Base-by-base conservation (phyloP, 345 rosid genomes). In the Triadica sebifera region DNA sequence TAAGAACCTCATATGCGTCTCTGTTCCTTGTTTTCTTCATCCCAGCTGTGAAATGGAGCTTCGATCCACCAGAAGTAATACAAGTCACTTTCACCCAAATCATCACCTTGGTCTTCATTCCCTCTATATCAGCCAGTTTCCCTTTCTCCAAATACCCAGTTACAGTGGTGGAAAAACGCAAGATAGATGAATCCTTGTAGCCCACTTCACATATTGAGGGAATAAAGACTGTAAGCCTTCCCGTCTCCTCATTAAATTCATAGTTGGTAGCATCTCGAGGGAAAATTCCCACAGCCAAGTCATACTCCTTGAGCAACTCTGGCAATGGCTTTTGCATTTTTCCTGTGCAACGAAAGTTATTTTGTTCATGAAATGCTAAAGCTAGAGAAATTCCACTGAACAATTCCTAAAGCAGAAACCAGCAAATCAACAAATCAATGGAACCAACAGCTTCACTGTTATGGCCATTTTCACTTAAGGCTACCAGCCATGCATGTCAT, bases 251-350 rank as follows among this genome's bases (percentile, higher is more conserved):
- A 58, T 90, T 85, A 79, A 95, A 95, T 85, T 95, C 98, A 0
- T 95, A 95, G 83, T 93, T 93, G 65, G 96, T 95, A 29, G 99
- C 94, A 74, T 95, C 97, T 46, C 88, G 86, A 20, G 99, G 99
- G 78, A 96, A 96, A 78, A 96, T 90, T 77, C 99, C 99, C 17
- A 87, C 74, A 0, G 97, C 89, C 76, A 96, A 75, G 69, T 89
- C 91, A 78, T 89, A 84, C 74, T 93, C 94, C 86, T 90, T 89
- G 3, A 96, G 88, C 75, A 96, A 85, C 46, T 96, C 99, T 0
- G 92, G 89, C 56, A 96, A 75, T 37, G 99, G 92, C 84, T 83
- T 93, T 84, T 96, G 99, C 96, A 96, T 91, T 84, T 90, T 96
- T 75, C 99, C 98, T 95, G 84, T 57, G 50, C 58, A 73, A 41